A percentile compares a stretch with the other conserved stretches of the same genome.
Evolutionary conservation across 305 asterid species (phyloP).

Genomic region (Ajuga reptans): DNA sequence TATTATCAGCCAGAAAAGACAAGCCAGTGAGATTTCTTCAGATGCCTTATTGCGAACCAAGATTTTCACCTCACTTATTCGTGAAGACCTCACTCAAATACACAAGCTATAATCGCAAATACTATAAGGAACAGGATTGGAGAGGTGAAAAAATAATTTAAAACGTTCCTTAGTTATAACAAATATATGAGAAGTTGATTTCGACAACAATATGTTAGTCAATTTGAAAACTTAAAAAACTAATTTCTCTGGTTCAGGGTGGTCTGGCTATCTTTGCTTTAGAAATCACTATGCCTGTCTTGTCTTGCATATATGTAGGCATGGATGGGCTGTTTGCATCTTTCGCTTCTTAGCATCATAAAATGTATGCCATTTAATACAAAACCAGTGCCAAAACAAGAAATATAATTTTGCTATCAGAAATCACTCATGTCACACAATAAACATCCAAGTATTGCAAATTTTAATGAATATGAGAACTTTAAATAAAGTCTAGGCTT

Average conservation of each 20-base stretch:
- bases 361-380: background rate
- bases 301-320: background rate
- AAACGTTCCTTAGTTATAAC: background rate
- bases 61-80: background rate
- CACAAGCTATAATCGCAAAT: background rate
- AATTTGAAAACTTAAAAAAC: background rate
- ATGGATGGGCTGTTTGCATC: background rate
- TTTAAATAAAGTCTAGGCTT: background rate
- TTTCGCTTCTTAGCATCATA: conserved; percentile 1
- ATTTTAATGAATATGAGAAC: conserved; percentile 4
- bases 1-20: background rate
- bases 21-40: background rate
- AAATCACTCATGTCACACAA: background rate
- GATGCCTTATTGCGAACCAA: background rate
- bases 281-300: background rate
- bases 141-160: background rate
- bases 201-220: background rate
- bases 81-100: background rate
- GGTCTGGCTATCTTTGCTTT: background rate
- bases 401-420: background rate
- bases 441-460: background rate
- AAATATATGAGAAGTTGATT: background rate
- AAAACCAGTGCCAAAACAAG: conserved; percentile 6
- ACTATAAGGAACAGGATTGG: background rate
- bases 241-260: background rate